These are phyloP conservation scores for Claviceps cyperi DNA, from an alignment of 2,329 filamentous ascomycete genomes.

Conservation along the genomic window DNA sequence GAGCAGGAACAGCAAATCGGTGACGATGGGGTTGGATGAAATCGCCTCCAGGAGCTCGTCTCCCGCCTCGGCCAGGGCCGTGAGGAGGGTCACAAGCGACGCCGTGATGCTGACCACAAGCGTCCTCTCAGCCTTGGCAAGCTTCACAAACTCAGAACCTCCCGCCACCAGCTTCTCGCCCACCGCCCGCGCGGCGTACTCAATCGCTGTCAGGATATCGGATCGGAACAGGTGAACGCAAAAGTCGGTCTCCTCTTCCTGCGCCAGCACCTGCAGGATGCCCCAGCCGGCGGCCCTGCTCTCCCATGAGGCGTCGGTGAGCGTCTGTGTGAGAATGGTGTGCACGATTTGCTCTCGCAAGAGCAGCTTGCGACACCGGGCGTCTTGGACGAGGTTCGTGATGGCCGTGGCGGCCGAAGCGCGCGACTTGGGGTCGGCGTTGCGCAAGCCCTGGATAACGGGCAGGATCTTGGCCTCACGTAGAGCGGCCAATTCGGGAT, in stretches of 20 bases:
- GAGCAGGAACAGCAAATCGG: constrained; percentile 40
- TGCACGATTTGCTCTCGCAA: constrained; percentile 52
- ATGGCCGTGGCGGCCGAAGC: constrained; percentile 44
- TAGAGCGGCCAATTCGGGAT: constrained; percentile 48
- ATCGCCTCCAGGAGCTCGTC: constrained; percentile 46
- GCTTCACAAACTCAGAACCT: constrained; percentile 29
- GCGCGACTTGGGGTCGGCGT: constrained; percentile 43
- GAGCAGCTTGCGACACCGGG: constrained; percentile 48
- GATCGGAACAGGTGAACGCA: constrained; percentile 49
- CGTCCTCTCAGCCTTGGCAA: constrained; percentile 37
- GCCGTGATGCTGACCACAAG: constrained; percentile 39
- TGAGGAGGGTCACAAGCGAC: constrained; percentile 38
- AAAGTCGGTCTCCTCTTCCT: constrained; percentile 52
- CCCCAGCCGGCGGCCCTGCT: constrained; percentile 54
- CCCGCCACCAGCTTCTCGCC: constrained; percentile 27
- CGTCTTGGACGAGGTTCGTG: constrained; percentile 46
- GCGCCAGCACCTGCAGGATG: constrained; percentile 44
- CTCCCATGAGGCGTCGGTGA: constrained; percentile 48
- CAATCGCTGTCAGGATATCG: constrained; percentile 46
- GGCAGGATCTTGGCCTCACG: constrained; percentile 50
- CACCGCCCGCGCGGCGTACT: constrained; percentile 38
- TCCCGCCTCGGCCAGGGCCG: constrained; percentile 41
- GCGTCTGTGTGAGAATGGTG: constrained; percentile 46
- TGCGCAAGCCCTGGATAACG: constrained; percentile 44
- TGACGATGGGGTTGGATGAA: constrained; percentile 31